Evolutionary conservation across 148 eudicot genomes (phyloP).

Genomic region (Tetragonia tetragonoides): DNA sequence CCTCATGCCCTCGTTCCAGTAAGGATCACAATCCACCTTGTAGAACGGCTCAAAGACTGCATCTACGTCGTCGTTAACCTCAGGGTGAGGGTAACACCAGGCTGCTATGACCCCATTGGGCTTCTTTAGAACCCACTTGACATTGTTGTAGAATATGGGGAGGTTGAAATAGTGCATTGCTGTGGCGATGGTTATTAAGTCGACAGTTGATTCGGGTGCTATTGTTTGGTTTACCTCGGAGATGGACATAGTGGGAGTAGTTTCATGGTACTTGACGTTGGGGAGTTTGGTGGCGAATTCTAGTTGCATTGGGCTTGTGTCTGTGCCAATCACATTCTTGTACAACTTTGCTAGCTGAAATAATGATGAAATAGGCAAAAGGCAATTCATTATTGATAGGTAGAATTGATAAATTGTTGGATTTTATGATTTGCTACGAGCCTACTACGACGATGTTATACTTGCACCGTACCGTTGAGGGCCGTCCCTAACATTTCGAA

Average conservation of each 20-base stretch:
- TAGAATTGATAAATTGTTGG: too few relatives aligned
- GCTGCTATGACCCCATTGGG: conserved; percentile 78
- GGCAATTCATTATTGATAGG: not conserved
- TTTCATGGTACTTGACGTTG: too few relatives aligned
- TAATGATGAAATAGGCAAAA: not conserved
- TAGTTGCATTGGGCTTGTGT: conserved; percentile 13
- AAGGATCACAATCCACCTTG: conserved; percentile 30
- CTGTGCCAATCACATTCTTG: conserved; percentile 77
- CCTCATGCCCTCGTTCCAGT: conserved; percentile 49
- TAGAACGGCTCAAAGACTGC: conserved; percentile 44
- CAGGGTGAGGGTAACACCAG: conserved; percentile 70
- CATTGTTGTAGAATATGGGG: conserved; percentile 50
- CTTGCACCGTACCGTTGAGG: too few relatives aligned
- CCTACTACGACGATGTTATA: too few relatives aligned
- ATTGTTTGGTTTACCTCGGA: conserved; percentile 31
- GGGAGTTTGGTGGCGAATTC: too few relatives aligned
- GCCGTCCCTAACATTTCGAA: too few relatives aligned
- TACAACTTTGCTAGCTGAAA: conserved; percentile 51
- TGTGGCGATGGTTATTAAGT: conserved; percentile 67
- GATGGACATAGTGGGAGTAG: conserved; percentile 20
- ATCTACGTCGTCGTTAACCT: conserved; percentile 43
- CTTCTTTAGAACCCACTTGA: conserved; percentile 57
- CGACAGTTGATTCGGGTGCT: conserved; percentile 41
- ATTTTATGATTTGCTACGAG: too few relatives aligned
- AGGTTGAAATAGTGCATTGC: conserved; percentile 82